Conservation (phyloP, 176 grass and related monocot genomes). For the Oropetium thomaeum region DNA sequence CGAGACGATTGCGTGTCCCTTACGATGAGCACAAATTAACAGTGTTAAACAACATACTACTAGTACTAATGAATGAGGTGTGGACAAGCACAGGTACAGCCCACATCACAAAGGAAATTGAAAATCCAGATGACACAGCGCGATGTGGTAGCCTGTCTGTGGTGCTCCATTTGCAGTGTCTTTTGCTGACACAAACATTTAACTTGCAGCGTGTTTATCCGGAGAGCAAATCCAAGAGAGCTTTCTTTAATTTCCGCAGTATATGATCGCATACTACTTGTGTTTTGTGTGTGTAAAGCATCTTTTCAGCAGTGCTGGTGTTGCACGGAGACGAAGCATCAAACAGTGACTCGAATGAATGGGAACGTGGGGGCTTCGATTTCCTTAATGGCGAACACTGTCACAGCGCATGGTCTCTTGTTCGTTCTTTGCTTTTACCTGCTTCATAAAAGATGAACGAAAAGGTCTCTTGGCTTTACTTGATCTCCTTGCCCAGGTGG, state of each 20-base stretch:
- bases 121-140: not conserved
- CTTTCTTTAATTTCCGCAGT: not conserved
- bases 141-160: not conserved
- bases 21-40: constrained; percentile 32
- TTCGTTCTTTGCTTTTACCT: not conserved
- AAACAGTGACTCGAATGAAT: not conserved
- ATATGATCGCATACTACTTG: not conserved
- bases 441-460: constrained; percentile 17
- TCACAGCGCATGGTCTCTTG: not conserved
- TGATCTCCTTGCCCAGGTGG: constrained; percentile 19
- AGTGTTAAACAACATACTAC: not conserved
- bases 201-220: not conserved
- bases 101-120: not conserved
- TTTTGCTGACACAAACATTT: not conserved
- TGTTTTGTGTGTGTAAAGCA: constrained; percentile 6
- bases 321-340: constrained; percentile 28
- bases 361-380: constrained; percentile 14
- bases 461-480: constrained; percentile 15
- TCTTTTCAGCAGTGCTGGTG: constrained; percentile 12
- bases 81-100: constrained; percentile 25
- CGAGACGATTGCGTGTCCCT: constrained; percentile 24
- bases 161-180: not conserved
- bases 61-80: no score
- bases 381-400: constrained; percentile 14
- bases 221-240: not conserved